Conservation (phyloP, 2,329 filamentous ascomycete genomes). For the Pseudogymnoascus sp. region DNA sequence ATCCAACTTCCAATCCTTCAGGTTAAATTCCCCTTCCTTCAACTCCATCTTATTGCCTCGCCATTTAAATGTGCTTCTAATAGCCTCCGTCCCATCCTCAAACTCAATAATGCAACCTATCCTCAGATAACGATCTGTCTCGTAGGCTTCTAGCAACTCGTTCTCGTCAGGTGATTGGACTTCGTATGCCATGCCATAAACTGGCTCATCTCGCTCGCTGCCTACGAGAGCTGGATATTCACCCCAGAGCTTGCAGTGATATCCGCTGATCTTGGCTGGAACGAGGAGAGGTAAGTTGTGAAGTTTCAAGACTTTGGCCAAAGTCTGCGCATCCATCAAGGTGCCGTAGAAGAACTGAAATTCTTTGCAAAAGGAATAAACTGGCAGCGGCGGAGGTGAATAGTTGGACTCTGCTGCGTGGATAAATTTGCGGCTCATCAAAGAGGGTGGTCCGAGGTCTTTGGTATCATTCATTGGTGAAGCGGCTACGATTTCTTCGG, state of each 20-base stretch:
- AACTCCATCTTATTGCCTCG: slow-evolving; percentile 10
- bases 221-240: slow-evolving; percentile 25
- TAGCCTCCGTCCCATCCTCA: slow-evolving; percentile 15
- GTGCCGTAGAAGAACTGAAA: slow-evolving; percentile 28
- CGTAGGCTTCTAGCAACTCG: slow-evolving; percentile 12
- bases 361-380: slow-evolving; percentile 16
- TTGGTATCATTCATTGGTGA: neutral
- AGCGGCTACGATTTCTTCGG: neutral
- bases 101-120: slow-evolving; percentile 15
- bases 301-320: slow-evolving; percentile 23
- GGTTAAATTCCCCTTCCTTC: slow-evolving; percentile 14
- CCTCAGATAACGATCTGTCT: slow-evolving; percentile 13
- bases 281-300: slow-evolving; percentile 17
- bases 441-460: neutral
- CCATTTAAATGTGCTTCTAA: slow-evolving; percentile 13
- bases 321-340: slow-evolving; percentile 26
- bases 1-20: slow-evolving; percentile 15
- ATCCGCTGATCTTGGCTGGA: slow-evolving; percentile 21
- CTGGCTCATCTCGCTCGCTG: slow-evolving; percentile 9
- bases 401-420: neutral
- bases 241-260: slow-evolving; percentile 26
- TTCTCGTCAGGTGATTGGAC: neutral
- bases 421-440: neutral
- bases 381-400: neutral
- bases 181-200: slow-evolving; percentile 15